Base-by-base conservation (phyloP, 345 rosid genomes). In the Euphorbia tirucalli region DNA sequence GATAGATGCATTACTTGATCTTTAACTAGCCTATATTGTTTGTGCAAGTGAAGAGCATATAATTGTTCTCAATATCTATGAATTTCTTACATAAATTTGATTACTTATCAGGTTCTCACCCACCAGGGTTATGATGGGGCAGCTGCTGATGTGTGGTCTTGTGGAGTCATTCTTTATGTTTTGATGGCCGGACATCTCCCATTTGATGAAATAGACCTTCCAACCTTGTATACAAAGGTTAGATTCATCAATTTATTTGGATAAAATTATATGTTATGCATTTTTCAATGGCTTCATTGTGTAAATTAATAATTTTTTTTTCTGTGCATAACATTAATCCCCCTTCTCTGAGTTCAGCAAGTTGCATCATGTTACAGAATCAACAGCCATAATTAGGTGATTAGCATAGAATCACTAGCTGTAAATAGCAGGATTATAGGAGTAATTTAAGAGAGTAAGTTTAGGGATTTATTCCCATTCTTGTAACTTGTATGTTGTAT, bases 61-160 rank as follows among this genome's bases (percentile, higher is more conserved):
- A 25, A 30, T 28, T 55, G 16, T 48, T 66, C 25, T 22, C 24
- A 63, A 54, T 64, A 19, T 41, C n/a, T n/a, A 31, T 66, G 62
- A 57, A 50, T 57, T 54, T 69, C 69, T 78, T 31, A 61, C 50
- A 10, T 10, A 63, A 41, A 75, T 3, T 30, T 21, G 22, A 66
- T 44, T 80, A 43, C 67, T 9, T 35, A 32, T 77, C 75, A 87
- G 95, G 91, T 89, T 30, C 86, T 89, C 13, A 52, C 89, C 70
- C 44, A 86, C 75, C 83, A 65, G 39, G 97, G 97, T 66, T 95
- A 95, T 76, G 87, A 87, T 75, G 99, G 98, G 55, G 90, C 97
- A 54, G 90, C 89, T 78, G 96, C 98, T 55, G 99, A 92, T 68
- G 62, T 92, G 61, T 95, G 99, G 97, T 95, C 99, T 44, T 95